Percentiles rank a stretch among this genome's conserved stretches.
These are phyloP conservation scores for Fusarium sterilihyphosum DNA, from an alignment of 2,329 filamentous ascomycete species.

Conservation along the genomic window DNA sequence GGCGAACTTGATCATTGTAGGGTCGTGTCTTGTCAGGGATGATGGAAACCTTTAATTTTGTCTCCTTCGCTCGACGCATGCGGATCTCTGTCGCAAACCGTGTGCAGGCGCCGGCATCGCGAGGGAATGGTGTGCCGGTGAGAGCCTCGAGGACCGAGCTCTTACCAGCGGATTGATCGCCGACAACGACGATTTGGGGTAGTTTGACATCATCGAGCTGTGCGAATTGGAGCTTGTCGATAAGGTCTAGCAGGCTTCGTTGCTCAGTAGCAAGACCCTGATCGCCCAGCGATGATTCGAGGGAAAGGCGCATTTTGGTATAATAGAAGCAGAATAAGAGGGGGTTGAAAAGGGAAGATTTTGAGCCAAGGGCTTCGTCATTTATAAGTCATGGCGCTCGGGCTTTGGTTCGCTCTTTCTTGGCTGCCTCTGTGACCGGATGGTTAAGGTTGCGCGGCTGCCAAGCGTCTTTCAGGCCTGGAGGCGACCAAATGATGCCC, in stretches of 20 bases:
- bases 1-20: constrained; percentile 57
- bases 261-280: constrained; percentile 64
- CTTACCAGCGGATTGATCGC: constrained; percentile 72
- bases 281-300: constrained; percentile 60
- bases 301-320: constrained; percentile 51
- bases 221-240: constrained; percentile 64
- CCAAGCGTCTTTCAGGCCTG: constrained; percentile 25
- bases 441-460: constrained; percentile 28
- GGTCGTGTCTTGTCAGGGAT: constrained; percentile 62
- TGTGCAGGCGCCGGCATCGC: constrained; percentile 69
- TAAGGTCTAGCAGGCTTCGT: constrained; percentile 65
- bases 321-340: constrained; percentile 36
- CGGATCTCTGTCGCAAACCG: constrained; percentile 70
- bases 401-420: constrained; percentile 35
- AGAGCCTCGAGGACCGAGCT: constrained; percentile 72
- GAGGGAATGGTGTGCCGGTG: constrained; percentile 69
- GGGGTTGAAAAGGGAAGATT: not conserved
- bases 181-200: constrained; percentile 71
- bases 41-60: constrained; percentile 61
- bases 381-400: constrained; percentile 35
- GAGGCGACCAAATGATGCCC: constrained; percentile 27
- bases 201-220: constrained; percentile 64
- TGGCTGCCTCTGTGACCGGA: constrained; percentile 28
- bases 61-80: constrained; percentile 58
- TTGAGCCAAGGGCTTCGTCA: constrained; percentile 27